Conservation (phyloP, 768 basidiomycete genomes). For the Podaxis sp. region DNA sequence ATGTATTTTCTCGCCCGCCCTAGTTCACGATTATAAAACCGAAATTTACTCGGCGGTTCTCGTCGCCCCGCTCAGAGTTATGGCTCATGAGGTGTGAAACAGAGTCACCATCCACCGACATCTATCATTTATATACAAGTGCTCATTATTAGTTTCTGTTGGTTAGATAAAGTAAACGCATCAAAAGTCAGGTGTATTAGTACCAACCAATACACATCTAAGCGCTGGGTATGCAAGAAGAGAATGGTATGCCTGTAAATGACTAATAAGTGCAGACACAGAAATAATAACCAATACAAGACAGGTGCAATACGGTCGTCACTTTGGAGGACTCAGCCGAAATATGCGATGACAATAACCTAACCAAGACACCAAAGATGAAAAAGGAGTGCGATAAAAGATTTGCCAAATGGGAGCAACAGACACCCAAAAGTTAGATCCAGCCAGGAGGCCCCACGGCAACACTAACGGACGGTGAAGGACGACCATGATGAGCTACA, state of each 20-base stretch:
- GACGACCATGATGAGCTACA: neutral
- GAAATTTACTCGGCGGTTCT: neutral
- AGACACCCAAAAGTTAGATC: constrained; percentile 16
- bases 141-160: too few species aligned
- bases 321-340: too few species aligned
- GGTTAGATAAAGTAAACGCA: too few species aligned
- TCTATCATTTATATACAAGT: too few species aligned
- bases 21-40: neutral
- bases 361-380: too few species aligned
- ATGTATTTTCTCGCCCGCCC: neutral
- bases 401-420: too few species aligned
- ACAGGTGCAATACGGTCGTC: too few species aligned
- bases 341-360: too few species aligned
- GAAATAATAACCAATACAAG: neutral
- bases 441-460: constrained; percentile 17
- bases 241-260: neutral
- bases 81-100: too few species aligned
- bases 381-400: too few species aligned
- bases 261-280: neutral
- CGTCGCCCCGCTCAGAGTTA: too few species aligned
- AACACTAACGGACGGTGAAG: constrained; percentile 7
- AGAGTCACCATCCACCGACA: too few species aligned
- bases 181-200: neutral
- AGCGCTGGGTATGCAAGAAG: neutral
- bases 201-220: neutral